These are phyloP conservation scores for Lindgomyces ingoldianus DNA, from an alignment of 495 filamentous ascomycete species.

Conservation along the genomic window DNA sequence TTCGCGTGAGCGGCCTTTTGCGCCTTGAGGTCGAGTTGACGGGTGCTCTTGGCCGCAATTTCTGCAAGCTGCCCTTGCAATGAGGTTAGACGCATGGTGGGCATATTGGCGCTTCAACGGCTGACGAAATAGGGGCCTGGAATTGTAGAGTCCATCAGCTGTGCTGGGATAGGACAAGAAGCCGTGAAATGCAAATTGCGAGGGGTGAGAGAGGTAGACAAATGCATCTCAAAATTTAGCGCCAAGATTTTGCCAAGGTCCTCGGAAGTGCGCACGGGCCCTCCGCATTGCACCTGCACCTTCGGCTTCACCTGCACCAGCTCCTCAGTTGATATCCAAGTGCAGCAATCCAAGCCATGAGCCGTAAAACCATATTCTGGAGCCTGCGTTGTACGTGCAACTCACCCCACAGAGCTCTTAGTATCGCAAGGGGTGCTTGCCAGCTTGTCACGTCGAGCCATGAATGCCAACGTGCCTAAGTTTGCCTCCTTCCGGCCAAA, in stretches of 20 bases:
- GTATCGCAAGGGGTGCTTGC: too few relatives aligned
- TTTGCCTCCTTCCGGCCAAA: slow-evolving; percentile 43
- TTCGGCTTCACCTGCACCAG: background rate
- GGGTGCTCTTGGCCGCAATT: slow-evolving; percentile 46
- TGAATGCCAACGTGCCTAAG: slow-evolving; percentile 35
- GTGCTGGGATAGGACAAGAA: background rate
- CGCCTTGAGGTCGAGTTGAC: slow-evolving; percentile 77
- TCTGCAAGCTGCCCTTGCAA: slow-evolving; percentile 48
- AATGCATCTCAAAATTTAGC: slow-evolving; percentile 1
- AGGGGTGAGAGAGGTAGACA: background rate
- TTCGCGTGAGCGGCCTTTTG: slow-evolving; percentile 86
- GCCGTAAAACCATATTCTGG: background rate
- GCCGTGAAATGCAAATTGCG: background rate
- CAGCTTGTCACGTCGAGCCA: background rate
- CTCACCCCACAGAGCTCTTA: too few relatives aligned
- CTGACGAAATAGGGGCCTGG: background rate
- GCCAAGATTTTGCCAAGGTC: slow-evolving; percentile 14
- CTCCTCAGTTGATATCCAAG: background rate
- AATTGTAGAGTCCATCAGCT: slow-evolving; percentile 7
- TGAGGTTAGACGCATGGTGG: slow-evolving; percentile 32
- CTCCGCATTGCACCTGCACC: background rate
- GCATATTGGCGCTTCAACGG: background rate
- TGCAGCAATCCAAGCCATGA: background rate
- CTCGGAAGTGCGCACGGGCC: background rate
- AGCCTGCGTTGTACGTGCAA: too few relatives aligned